phyloP scores from a whole-genome alignment of 1,284 basidiomycete genomes.

The Cutaneotrichosporon spelunceum region DNA sequence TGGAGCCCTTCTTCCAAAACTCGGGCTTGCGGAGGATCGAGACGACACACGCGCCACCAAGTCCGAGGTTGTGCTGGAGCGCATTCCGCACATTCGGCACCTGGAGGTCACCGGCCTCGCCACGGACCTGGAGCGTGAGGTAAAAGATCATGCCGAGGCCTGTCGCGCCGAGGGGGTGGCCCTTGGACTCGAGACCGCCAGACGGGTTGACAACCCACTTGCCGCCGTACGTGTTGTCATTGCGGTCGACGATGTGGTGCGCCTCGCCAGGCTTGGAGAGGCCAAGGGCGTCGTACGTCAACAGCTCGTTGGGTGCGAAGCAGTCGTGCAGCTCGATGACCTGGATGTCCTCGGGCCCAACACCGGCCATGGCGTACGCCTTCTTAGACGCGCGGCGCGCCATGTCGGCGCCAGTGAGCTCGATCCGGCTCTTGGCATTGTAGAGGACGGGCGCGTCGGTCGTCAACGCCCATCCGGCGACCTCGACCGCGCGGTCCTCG shows the following conservation, averaged over 20 bases:
- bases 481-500: conserved; percentile 26
- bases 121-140: conserved; percentile 25
- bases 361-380: conserved; percentile 22
- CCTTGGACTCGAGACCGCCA: conserved; percentile 26
- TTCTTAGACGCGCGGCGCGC: conserved; percentile 16
- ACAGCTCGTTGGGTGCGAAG: conserved; percentile 28
- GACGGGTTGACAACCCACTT: conserved; percentile 27
- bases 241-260: conserved; percentile 22
- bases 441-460: conserved; percentile 24
- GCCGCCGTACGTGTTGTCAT: conserved; percentile 27
- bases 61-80: conserved; percentile 25
- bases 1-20: conserved; percentile 21
- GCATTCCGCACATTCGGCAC: conserved; percentile 23
- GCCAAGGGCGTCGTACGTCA: conserved; percentile 24
- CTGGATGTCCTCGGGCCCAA: conserved; percentile 22
- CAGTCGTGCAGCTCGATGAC: conserved; percentile 29
- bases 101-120: conserved; percentile 24
- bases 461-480: conserved; percentile 18
- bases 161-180: conserved; percentile 26
- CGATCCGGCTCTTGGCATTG: conserved; percentile 21
- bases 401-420: conserved; percentile 25
- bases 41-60: conserved; percentile 24
- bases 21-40: conserved; percentile 22
- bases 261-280: conserved; percentile 19
- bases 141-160: conserved; percentile 29